Base-by-base conservation (phyloP, 1,284 basidiomycete species). In the Boletellus sp. region DNA sequence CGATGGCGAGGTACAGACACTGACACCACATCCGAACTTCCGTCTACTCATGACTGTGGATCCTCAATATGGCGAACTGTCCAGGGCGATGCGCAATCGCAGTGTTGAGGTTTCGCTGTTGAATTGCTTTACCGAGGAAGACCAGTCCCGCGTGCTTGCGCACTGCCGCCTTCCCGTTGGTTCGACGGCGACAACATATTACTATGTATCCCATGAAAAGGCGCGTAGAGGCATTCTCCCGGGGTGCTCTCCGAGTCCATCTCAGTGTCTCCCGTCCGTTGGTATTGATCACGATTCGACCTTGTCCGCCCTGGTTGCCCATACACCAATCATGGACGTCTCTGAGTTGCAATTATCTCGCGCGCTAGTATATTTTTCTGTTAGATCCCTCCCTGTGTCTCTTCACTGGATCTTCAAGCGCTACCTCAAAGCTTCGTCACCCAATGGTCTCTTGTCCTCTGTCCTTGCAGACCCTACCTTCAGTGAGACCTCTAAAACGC, bases 31-130 rank as follows among this genome's bases (percentile, higher is more conserved):
- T 66, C 79, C 87, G 1, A 73, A 87, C 57, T 99, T 99, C 72
- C 79, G 94, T 26, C 73, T 99, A 8, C 90, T 99, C 69, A 96
- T 99, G 93, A 83, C 86, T 5, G 82, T 96, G 47, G 91, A 99
- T 61, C 87, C 93, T 17, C 82, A 84, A 50, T 79, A 88, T 54
- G 97, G 96, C 39, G 96, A 99, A 69, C 74, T 99, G 9, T 98
- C 95, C 7, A 79, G 96, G 30, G 96, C 96, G 1, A 99, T 99
- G 96, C 84, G 96, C 33, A 99, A 99, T 66, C 84, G 96, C 54
- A 96, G 95, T 27, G 76, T 98, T 34, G 96, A 99, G 67, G 78
- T 99, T 29, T 78, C 77, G 21, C 58, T 89, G 27, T 49, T 73
- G 13, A 45, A 60, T 10, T 44, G 50, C 29, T 60, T 66, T 42